Percentiles rank a stretch among this genome's conserved stretches.
Conservation (phyloP, 139 green algal species). For the Nannochloris sp. region DNA sequence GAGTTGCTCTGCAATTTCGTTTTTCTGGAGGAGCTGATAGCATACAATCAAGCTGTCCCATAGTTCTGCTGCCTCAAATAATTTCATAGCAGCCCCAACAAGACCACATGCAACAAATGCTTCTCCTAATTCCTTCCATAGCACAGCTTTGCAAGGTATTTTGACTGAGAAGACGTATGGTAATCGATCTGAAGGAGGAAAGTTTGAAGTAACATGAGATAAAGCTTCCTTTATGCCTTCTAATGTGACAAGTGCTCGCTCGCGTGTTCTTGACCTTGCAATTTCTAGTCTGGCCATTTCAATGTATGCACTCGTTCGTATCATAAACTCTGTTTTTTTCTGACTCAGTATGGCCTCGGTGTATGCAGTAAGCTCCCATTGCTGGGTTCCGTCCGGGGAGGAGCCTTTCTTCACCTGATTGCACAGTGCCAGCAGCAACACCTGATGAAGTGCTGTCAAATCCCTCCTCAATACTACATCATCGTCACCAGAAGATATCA, state of each 20-base stretch:
- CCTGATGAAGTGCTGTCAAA: slow-evolving; percentile 51
- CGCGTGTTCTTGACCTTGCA: slow-evolving; percentile 55
- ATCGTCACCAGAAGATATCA: background rate
- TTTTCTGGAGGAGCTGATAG: slow-evolving; percentile 81
- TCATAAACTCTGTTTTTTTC: slow-evolving; percentile 28
- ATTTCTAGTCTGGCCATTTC: slow-evolving; percentile 54
- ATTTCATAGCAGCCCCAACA: slow-evolving; percentile 56
- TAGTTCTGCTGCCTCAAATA: slow-evolving; percentile 79
- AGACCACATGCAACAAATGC: slow-evolving; percentile 67
- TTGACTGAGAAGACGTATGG: slow-evolving; percentile 40
- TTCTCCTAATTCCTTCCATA: slow-evolving; percentile 77
- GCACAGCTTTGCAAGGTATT: slow-evolving; percentile 37
- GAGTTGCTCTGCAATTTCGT: slow-evolving; percentile 51
- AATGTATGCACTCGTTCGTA: slow-evolving; percentile 30
- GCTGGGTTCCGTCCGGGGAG: slow-evolving; percentile 38
- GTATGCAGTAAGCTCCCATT: slow-evolving; percentile 72
- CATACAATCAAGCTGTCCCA: slow-evolving; percentile 85
- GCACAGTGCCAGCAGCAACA: slow-evolving; percentile 55
- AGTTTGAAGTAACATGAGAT: background rate
- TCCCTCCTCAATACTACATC: background rate
- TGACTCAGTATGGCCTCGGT: slow-evolving; percentile 68
- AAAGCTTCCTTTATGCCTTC: slow-evolving; percentile 14
- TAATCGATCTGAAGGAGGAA: background rate
- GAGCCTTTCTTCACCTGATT: slow-evolving; percentile 48
- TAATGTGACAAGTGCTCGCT: slow-evolving; percentile 63